Evolutionary conservation across 1,284 basidiomycete genomes (phyloP), one percentile per base, ranked within the genome.

Genomic region (Naganishia sp.): DNA sequence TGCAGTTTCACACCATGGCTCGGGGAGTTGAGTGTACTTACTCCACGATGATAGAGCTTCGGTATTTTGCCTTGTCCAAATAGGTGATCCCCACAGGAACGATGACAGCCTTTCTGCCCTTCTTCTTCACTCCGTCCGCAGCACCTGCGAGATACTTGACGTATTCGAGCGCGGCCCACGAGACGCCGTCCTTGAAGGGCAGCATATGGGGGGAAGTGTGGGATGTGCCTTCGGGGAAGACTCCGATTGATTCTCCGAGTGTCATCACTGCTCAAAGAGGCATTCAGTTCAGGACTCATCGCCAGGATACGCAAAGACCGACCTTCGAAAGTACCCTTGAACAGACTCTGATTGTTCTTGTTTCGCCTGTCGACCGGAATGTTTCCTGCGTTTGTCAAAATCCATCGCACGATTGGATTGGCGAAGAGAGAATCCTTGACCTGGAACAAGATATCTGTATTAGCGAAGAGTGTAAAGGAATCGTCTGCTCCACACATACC

Each of bases 121-220:
- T 74, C 64, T 81, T 79, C 31, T 75, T 72, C 66, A 79, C 76
- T 70, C 73, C 68, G 82, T 82, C 70, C 70, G 78, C 66, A 80
- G 84, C 69, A 75, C 82, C 74, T 74, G 81, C 66, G 50, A 86
- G 83, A 85, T 90, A 93, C 72, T 89, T 88, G 15, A 87, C 84
- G 79, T 94, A 97, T 81, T 97, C 95, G 70, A 97, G 83, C 3
- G 93, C 91, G 41, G 92, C 89, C 94, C 94, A 97, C 9, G 92
- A 87, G n/a, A 90, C 90, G 28, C 94, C 94, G 72, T 97, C 92
- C 77, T 98, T 98, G 73, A 98, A 85, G 68, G 92, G 89, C 84
- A 94, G 90, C 73, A 98, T 89, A 66, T 87, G 85, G 3, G 94
- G 92, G 74, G 94, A 90, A 0, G 94, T 96, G 69, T 84, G 80